Base-by-base conservation (phyloP, 2,329 filamentous ascomycete genomes). In the Elsinoe necatrix region DNA sequence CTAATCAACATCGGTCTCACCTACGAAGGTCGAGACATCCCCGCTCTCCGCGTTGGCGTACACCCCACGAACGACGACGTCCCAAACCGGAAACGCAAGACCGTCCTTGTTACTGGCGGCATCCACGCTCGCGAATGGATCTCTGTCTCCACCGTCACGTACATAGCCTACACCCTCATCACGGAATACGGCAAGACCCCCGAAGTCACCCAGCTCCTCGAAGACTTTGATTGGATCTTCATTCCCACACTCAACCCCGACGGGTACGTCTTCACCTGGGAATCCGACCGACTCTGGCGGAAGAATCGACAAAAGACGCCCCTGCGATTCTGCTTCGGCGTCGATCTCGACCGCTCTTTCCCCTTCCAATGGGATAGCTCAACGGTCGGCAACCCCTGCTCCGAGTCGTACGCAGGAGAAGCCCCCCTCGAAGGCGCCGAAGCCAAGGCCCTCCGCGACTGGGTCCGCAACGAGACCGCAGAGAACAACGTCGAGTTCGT, bases 81-180 rank as follows among this genome's bases (percentile, higher is more conserved):
- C 25, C 70, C 77, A 5, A 64, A 72, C 1, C 66, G 70, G 3
- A 65, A 67, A 11, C 82, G 87, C 51, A 89, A 89, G 68, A 92
- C 88, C 0, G 82, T 95, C 57, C 75, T 95, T 52, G 76, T 98
- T 18, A 84, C 84, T 3, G 93, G 89, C 55, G 92, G 92, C 50
- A 78, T 87, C n/a, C 93, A 97, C 70, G 92, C 91, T 2, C 82
- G 93, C 35, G 93, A 98, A 75, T 98, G 93, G 93, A 95, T 98
- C 62, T 89, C 89, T 47, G 90, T 86, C 0, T 93, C 86, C 65
- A 95, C 90, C 0, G 89, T 95, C 54, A 95, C 86, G 65, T 97
- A 95, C 65, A 75, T 95, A 27, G 89, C 92, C 8, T 95, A 93
- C 81, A 87, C 83, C 14, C 78, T 97, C 48, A 87, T 95, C 64